phyloP scores from a whole-genome alignment of 768 basidiomycete genomes.

The Boletus pseudopeckii region DNA sequence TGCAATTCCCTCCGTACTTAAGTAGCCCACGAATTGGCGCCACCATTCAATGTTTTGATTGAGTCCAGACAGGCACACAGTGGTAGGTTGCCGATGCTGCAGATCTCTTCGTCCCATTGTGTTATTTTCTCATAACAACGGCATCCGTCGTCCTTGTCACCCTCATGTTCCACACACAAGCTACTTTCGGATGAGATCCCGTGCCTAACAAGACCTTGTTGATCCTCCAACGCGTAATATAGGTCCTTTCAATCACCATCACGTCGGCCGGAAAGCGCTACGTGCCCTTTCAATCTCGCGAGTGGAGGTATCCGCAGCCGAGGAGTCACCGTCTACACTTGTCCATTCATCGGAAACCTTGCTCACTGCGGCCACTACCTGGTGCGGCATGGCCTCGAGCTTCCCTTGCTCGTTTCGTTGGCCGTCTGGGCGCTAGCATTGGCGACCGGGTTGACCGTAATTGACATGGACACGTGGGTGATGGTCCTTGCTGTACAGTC shows the following conservation, averaged over 20 bases:
- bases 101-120: background rate
- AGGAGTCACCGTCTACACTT: constrained; percentile 1
- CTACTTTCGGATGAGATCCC: background rate
- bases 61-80: too few species aligned
- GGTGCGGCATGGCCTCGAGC: background rate
- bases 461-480: background rate
- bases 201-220: background rate
- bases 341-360: background rate
- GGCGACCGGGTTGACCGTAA: constrained; percentile 1
- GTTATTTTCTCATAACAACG: background rate
- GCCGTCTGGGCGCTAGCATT: background rate
- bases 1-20: too few species aligned
- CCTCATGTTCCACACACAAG: background rate
- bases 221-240: background rate
- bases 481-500: background rate
- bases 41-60: background rate
- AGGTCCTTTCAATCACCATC: background rate
- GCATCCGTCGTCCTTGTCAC: background rate
- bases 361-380: background rate
- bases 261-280: constrained; percentile 6
- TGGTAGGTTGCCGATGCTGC: background rate
- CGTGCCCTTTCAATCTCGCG: background rate
- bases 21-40: too few species aligned
- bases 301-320: background rate
- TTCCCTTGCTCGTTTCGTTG: background rate